These are phyloP conservation scores for Mantamonas sphyraenae DNA, from an alignment of 78 protist genomes.

Conservation along the genomic window DNA sequence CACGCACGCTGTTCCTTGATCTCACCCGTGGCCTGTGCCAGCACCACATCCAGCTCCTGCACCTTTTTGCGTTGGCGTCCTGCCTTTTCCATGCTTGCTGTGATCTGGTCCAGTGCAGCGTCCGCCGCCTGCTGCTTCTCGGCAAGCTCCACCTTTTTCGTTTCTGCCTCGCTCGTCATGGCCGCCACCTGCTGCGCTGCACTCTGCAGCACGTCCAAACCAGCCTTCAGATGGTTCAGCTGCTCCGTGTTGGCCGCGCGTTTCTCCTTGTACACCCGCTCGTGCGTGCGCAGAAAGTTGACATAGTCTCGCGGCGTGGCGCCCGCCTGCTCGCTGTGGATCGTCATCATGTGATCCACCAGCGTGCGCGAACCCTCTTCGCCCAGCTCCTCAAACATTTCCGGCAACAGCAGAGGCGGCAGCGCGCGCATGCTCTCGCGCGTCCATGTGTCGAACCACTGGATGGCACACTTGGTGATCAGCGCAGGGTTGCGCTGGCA, in stretches of 20 bases:
- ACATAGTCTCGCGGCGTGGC: conserved; percentile 34
- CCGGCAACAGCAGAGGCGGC: conserved; percentile 7
- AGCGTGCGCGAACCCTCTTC: background rate
- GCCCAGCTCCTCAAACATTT: background rate
- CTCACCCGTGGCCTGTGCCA: conserved; percentile 29
- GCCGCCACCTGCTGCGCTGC: conserved; percentile 46
- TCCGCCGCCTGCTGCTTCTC: conserved; percentile 60
- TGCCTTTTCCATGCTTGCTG: conserved; percentile 42
- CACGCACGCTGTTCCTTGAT: conserved; percentile 3
- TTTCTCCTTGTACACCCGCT: conserved; percentile 5
- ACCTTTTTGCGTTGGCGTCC: conserved; percentile 13
- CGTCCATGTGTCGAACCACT: conserved; percentile 56
- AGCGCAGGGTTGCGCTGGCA: conserved; percentile 78
- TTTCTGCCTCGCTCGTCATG: conserved; percentile 38
- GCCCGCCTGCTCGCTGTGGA: conserved; percentile 13
- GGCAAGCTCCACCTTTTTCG: conserved; percentile 27
- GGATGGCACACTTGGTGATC: conserved; percentile 42
- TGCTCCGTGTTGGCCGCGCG: background rate
- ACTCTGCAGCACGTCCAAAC: conserved; percentile 48
- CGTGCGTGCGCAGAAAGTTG: conserved; percentile 12
- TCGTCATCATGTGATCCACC: background rate
- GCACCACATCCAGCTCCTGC: conserved; percentile 21
- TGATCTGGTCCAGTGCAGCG: conserved; percentile 54
- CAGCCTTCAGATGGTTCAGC: conserved; percentile 10
- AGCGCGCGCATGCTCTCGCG: conserved; percentile 6